Conservation (phyloP, 2,329 filamentous ascomycete species). For the Calonectria pauciramosa region DNA sequence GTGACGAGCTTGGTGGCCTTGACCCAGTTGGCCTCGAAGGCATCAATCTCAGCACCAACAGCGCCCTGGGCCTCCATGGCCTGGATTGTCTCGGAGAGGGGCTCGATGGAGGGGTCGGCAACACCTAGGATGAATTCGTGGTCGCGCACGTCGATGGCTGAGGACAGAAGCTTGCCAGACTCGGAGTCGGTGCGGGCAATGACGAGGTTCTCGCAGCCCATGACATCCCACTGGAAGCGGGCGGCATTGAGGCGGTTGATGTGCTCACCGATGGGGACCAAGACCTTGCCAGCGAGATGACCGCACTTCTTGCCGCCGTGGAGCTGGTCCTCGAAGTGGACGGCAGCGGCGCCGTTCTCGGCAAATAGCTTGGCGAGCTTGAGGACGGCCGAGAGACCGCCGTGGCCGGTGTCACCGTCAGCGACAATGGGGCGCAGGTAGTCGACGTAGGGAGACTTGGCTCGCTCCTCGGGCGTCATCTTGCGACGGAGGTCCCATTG, state of each 20-base stretch:
- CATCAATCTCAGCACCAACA: constrained; percentile 83
- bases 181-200: constrained; percentile 97
- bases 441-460: constrained; percentile 85
- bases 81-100: constrained; percentile 90
- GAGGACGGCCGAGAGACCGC: constrained; percentile 90
- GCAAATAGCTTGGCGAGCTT: constrained; percentile 98
- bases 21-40: constrained; percentile 89
- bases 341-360: constrained; percentile 94
- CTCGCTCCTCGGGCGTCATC: constrained; percentile 79
- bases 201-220: constrained; percentile 95
- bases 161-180: constrained; percentile 90
- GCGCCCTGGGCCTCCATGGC: constrained; percentile 89
- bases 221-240: constrained; percentile 97
- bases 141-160: constrained; percentile 92
- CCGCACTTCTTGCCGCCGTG: constrained; percentile 99
- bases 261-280: constrained; percentile 94
- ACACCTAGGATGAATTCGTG: constrained; percentile 97
- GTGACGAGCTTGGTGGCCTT: constrained; percentile 87
- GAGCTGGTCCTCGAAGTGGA: constrained; percentile 98
- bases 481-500: constrained; percentile 90
- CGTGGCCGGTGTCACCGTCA: constrained; percentile 96
- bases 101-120: constrained; percentile 78
- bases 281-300: constrained; percentile 94
- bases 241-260: constrained; percentile 94
- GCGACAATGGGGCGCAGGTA: constrained; percentile 96